Conservation (phyloP, 805 yeast species). For the Hermanozyma aechmeae region DNA sequence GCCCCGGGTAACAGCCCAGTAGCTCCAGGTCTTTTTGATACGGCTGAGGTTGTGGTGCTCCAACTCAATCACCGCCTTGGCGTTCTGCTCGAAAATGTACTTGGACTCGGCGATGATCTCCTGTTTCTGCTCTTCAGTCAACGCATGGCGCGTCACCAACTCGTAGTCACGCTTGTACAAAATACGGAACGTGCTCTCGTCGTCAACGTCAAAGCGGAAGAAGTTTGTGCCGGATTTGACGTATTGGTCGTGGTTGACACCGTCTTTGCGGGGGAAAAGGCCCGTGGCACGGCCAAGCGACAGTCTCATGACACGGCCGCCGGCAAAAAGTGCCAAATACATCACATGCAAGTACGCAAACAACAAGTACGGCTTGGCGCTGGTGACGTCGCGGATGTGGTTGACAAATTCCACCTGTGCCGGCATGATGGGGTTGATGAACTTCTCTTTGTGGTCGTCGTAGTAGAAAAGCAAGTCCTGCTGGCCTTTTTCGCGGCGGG, state of each 20-base stretch:
- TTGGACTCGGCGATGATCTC: conserved; percentile 62
- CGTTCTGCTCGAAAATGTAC: conserved; percentile 56
- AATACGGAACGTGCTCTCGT: conserved; percentile 55
- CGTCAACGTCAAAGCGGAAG: conserved; percentile 60
- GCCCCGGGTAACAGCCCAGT: conserved; percentile 43
- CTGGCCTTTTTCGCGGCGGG: conserved; percentile 47
- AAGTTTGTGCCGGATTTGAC: conserved; percentile 52
- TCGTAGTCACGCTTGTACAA: conserved; percentile 71
- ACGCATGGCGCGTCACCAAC: conserved; percentile 59
- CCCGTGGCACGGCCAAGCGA: conserved; percentile 58
- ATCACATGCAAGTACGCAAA: conserved; percentile 79
- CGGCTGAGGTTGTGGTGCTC: conserved; percentile 55
- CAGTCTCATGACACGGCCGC: conserved; percentile 68
- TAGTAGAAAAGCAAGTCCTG: conserved; percentile 64
- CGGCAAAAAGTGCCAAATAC: conserved; percentile 81
- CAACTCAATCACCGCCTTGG: conserved; percentile 53
- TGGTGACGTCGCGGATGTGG: conserved; percentile 47
- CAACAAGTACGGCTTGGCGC: conserved; percentile 58
- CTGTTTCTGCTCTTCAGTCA: conserved; percentile 61
- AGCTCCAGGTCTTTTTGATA: conserved; percentile 46
- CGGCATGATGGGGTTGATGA: conserved; percentile 45
- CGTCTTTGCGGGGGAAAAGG: conserved; percentile 65
- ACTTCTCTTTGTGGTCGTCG: conserved; percentile 44
- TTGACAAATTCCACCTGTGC: conserved; percentile 54
- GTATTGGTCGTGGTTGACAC: conserved; percentile 55